Evolutionary conservation across 148 eudicot genomes (phyloP).

Genomic region (Rhododendron simsii): DNA sequence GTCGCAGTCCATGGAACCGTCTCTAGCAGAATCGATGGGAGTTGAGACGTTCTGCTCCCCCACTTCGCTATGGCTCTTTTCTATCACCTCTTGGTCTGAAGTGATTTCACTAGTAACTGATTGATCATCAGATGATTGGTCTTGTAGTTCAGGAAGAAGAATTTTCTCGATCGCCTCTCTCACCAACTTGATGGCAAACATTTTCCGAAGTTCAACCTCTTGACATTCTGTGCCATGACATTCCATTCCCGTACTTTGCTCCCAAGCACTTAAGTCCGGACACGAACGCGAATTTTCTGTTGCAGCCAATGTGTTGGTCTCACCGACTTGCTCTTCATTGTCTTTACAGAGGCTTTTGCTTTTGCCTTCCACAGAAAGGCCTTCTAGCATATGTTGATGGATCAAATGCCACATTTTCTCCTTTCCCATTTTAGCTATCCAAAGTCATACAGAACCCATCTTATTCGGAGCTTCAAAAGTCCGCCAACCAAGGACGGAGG

Average conservation of each 20-base stretch:
- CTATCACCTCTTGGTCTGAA: conserved; percentile 18
- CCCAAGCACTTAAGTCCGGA: conserved; percentile 11
- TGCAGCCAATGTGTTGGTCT: conserved; percentile 14
- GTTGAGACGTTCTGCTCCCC: conserved; percentile 12
- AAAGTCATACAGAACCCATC: conserved; percentile 88
- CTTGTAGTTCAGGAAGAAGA: conserved; percentile 70
- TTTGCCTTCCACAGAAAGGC: conserved; percentile 40
- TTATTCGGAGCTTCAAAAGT: conserved; percentile 64
- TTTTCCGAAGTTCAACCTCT: conserved; percentile 50
- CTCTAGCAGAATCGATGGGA: conserved; percentile 18
- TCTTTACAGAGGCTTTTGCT: conserved; percentile 25
- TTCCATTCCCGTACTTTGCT: conserved; percentile 11
- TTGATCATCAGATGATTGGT: conserved; percentile 39
- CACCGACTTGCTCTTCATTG: conserved; percentile 20
- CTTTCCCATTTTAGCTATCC: conserved; percentile 16
- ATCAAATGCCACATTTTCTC: conserved; percentile 74
- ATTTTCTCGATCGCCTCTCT: conserved; percentile 75
- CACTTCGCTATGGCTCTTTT: conserved; percentile 21
- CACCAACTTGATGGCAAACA: conserved; percentile 72
- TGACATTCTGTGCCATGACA: conserved; percentile 26
- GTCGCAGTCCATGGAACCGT: conserved; percentile 8
- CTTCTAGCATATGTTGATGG: conserved; percentile 64
- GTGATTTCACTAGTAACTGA: conserved; percentile 30
- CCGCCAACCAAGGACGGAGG: conserved; percentile 92
- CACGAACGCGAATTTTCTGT: conserved; percentile 16